Evolutionary conservation across 2,329 filamentous ascomycete species (phyloP).

Genomic region (Fusarium coffeatum): DNA sequence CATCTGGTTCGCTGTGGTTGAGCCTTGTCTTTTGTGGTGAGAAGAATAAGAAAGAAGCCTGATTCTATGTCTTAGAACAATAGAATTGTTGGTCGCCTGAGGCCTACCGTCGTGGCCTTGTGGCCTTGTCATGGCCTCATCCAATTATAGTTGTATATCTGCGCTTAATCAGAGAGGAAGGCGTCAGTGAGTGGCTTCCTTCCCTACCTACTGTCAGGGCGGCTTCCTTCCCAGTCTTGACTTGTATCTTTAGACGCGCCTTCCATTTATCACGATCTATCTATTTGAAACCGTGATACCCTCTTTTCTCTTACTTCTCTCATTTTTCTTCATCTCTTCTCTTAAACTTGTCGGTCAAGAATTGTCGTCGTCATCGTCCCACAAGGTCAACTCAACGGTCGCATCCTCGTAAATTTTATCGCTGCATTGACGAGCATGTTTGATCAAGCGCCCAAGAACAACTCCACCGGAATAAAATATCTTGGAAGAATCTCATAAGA

Average conservation of each 20-base stretch:
- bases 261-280: not conserved
- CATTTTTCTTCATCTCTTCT: not conserved
- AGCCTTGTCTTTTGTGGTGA: not conserved
- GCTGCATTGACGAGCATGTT: conserved; percentile 35
- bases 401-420: conserved; percentile 3
- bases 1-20: conserved; percentile 15
- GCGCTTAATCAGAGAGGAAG: conserved; percentile 5
- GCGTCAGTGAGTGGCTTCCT: not conserved
- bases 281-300: conserved; percentile 21
- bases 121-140: conserved; percentile 26
- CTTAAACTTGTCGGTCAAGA: not conserved
- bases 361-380: conserved; percentile 29
- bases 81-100: conserved; percentile 15
- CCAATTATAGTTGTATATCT: conserved; percentile 1
- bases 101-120: conserved; percentile 33
- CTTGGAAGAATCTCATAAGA: not conserved
- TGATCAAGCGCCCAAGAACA: conserved; percentile 32
- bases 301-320: conserved; percentile 8
- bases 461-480: conserved; percentile 23
- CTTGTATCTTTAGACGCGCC: conserved; percentile 17
- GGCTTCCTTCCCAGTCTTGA: conserved; percentile 1
- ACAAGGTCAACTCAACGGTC: conserved; percentile 30
- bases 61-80: conserved; percentile 19
- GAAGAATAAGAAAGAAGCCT: not conserved
- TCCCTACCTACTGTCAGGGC: not conserved